phyloP scores from a whole-genome alignment of 139 green algal species.

The Coccomyxa sp. region DNA sequence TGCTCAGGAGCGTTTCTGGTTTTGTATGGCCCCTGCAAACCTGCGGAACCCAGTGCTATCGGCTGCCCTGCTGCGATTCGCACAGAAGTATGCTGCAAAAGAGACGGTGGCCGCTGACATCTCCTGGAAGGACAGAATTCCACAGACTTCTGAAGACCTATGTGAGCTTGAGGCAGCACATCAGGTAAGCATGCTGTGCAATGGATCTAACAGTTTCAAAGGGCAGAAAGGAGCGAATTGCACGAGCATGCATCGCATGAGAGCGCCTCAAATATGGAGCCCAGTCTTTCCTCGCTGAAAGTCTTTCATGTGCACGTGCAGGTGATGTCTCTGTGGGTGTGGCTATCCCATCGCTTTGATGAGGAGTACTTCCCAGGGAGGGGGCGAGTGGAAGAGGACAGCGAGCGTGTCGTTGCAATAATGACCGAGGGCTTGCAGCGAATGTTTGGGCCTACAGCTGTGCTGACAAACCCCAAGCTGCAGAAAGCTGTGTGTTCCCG shows the following conservation, averaged over 20 bases:
- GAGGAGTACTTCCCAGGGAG: not conserved
- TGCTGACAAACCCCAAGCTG: not conserved
- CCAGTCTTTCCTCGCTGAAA: not conserved
- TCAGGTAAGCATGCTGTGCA: conserved; percentile 7
- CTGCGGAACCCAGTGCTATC: conserved; percentile 18
- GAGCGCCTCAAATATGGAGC: not conserved
- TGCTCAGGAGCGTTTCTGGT: conserved; percentile 24
- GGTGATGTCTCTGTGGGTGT: conserved; percentile 59
- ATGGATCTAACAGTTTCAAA: not conserved
- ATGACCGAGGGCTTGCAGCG: not conserved
- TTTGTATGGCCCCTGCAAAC: conserved; percentile 45
- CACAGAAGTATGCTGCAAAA: conserved; percentile 16
- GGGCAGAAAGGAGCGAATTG: not conserved
- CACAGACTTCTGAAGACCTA: conserved; percentile 24
- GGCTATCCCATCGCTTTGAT: conserved; percentile 52
- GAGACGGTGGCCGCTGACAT: conserved; percentile 9
- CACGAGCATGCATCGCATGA: not conserved
- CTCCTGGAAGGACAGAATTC: not conserved
- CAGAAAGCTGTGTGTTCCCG: not conserved
- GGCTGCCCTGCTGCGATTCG: conserved; percentile 42
- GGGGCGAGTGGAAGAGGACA: not conserved
- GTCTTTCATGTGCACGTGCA: conserved; percentile 8
- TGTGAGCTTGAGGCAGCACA: conserved; percentile 29
- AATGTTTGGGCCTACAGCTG: not conserved
- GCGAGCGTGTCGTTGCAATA: not conserved